These are phyloP conservation scores for Scolecobasidium constrictum DNA, from an alignment of 2,329 filamentous ascomycete genomes.

Conservation along the genomic window DNA sequence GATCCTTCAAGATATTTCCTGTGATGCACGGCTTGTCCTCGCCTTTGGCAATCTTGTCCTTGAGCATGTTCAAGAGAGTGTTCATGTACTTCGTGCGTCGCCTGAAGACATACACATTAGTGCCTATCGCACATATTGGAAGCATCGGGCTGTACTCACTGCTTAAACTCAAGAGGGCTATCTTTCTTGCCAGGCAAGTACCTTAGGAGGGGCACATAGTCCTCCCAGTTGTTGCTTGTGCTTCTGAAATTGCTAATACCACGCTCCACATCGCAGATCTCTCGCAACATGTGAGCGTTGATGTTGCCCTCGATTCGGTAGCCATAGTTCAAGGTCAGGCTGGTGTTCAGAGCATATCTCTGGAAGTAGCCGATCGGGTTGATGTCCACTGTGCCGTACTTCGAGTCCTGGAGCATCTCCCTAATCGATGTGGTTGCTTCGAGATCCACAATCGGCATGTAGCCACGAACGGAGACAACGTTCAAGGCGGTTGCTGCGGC, in stretches of 20 bases:
- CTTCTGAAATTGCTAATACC: slow-evolving; percentile 66
- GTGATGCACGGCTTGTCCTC: slow-evolving; percentile 59
- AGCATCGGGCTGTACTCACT: slow-evolving; percentile 1
- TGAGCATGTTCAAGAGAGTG: slow-evolving; percentile 47
- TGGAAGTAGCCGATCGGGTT: slow-evolving; percentile 41
- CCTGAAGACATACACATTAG: slow-evolving; percentile 36
- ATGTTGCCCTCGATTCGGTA: slow-evolving; percentile 50
- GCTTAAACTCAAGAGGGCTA: slow-evolving; percentile 8
- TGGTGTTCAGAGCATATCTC: slow-evolving; percentile 43
- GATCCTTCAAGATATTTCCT: slow-evolving; percentile 60
- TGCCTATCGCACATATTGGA: slow-evolving; percentile 56
- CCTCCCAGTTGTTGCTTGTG: slow-evolving; percentile 75
- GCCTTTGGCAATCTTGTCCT: slow-evolving; percentile 49
- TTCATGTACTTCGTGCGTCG: slow-evolving; percentile 57
- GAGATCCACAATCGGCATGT: slow-evolving; percentile 43
- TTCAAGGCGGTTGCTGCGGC: slow-evolving; percentile 38
- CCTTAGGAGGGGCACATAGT: slow-evolving; percentile 68
- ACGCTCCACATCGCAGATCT: slow-evolving; percentile 59
- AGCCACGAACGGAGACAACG: slow-evolving; percentile 35
- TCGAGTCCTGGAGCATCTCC: slow-evolving; percentile 37
- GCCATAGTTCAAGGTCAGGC: slow-evolving; percentile 43
- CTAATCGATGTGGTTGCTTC: slow-evolving; percentile 41
- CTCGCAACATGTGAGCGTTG: slow-evolving; percentile 39
- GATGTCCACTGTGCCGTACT: slow-evolving; percentile 57
- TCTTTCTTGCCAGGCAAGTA: slow-evolving; percentile 50